Base-by-base conservation (phyloP, 805 yeast genomes). In the Cyberlindnera mississippiensis region DNA sequence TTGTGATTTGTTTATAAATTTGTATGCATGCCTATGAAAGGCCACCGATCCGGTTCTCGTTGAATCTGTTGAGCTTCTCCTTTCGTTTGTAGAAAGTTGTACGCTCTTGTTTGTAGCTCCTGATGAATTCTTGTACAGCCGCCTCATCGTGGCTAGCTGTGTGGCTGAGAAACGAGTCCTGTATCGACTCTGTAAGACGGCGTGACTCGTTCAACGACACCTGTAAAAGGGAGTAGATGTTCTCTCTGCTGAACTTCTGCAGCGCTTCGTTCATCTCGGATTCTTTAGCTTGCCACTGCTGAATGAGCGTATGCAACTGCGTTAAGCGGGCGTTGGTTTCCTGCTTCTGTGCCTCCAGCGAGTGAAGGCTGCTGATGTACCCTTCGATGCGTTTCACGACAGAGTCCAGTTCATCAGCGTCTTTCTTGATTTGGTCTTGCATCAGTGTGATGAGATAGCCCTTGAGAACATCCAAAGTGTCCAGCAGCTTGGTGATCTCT, bases 51-150 rank as follows among this genome's bases (percentile, higher is more conserved):
- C 57, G 45, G 18, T 55, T 47, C 35, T 59, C 61, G n/a, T 57
- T 52, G 66, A 80, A 65, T 20, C 81, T 65, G 29, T 64, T 64
- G 36, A 73, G 52, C 50, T 75, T 68, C 51, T 76, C 80, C 37
- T 64, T 65, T 29, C 71, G 58, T 34, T 69, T 34, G 55, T 78
- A 75, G 51, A 64, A 76, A 22, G 60, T 47, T 16, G 64, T 63
- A 35, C 82, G 61, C 31, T 64, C 66, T 3, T 46, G 46, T 36
- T 64, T 57, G 53, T 74, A 79, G n/a, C 57, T 56, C 13, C 55
- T 49, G 12, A 79, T 59, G 51, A 78, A 73, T 11, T 41, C 36
- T 19, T 52, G 55, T 22, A 62, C 60, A 44, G 57, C 66, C 4
- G 44, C 46, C n/a, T 66, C 67, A 13, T 53, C 58, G 19, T 62